These are phyloP conservation scores for Neonectria neomacrospora DNA, from an alignment of 2,329 filamentous ascomycete species.

Conservation along the genomic window DNA sequence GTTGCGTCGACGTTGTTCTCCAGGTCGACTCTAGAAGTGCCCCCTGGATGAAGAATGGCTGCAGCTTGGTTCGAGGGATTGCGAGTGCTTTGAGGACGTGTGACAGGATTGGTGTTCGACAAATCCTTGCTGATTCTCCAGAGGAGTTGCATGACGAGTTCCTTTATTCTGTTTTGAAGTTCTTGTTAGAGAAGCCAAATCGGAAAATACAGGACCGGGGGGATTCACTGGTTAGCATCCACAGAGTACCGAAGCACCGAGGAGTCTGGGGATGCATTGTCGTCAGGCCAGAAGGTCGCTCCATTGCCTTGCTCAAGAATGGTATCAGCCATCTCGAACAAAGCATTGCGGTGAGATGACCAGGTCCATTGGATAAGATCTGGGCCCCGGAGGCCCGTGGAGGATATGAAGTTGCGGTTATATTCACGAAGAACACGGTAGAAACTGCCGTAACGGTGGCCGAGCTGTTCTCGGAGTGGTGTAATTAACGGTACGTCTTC, in stretches of 20 bases:
- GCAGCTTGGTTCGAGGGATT: background rate
- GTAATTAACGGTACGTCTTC: background rate
- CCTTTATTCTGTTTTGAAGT: background rate
- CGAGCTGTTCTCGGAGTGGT: background rate
- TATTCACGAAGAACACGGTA: background rate
- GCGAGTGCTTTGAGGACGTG: background rate
- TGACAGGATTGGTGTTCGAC: background rate
- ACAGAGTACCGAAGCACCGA: slow-evolving; percentile 10
- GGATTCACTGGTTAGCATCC: slow-evolving; percentile 2
- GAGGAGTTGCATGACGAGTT: background rate
- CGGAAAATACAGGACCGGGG: background rate
- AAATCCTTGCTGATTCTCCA: background rate
- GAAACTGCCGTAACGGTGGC: background rate
- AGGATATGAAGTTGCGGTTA: background rate
- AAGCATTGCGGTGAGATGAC: background rate
- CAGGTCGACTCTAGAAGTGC: background rate
- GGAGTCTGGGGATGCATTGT: background rate
- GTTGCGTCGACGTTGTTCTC: background rate
- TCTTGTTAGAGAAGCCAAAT: background rate
- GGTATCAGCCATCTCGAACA: slow-evolving; percentile 14
- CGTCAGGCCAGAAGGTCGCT: slow-evolving; percentile 24
- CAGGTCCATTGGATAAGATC: slow-evolving; percentile 3
- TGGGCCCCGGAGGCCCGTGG: background rate
- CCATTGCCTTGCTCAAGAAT: slow-evolving; percentile 10
- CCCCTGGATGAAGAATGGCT: background rate